Conservation (phyloP, 768 basidiomycete genomes). For the Mycena galericulata region DNA sequence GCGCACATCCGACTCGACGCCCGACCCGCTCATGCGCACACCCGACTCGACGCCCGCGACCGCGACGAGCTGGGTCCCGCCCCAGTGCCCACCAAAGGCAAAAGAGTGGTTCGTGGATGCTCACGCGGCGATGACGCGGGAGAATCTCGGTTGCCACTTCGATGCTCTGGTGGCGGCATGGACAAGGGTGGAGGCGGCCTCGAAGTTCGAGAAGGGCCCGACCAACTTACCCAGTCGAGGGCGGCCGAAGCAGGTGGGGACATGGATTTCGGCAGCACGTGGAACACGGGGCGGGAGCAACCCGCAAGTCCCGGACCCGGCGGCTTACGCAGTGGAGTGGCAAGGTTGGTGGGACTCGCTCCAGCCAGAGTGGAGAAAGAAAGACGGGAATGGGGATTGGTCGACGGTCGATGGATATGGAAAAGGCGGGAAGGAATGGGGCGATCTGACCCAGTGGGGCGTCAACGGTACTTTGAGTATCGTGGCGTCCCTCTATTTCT, state of each 20-base stretch:
- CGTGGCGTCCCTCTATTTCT: background rate
- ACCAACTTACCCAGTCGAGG: background rate
- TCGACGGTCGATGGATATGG: background rate
- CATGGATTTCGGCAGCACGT: background rate
- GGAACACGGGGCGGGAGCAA: background rate
- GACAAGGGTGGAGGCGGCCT: background rate
- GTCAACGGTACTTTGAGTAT: background rate
- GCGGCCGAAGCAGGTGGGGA: background rate
- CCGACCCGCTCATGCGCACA: too few relatives aligned
- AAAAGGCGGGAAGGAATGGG: background rate
- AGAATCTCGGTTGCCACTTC: background rate
- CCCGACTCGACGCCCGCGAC: too few relatives aligned
- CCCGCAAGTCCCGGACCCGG: background rate
- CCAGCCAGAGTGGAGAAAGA: background rate
- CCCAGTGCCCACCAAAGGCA: background rate
- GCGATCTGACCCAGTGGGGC: background rate
- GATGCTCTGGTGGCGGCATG: background rate
- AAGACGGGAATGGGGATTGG: background rate
- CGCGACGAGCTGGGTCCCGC: too few relatives aligned
- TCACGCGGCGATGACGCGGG: background rate
- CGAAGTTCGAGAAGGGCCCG: background rate
- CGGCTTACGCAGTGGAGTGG: background rate
- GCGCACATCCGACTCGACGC: too few relatives aligned
- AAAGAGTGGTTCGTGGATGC: background rate
- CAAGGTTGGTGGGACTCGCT: background rate